Base-by-base conservation (phyloP, 2,329 filamentous ascomycete species). In the Calycina herbarum region DNA sequence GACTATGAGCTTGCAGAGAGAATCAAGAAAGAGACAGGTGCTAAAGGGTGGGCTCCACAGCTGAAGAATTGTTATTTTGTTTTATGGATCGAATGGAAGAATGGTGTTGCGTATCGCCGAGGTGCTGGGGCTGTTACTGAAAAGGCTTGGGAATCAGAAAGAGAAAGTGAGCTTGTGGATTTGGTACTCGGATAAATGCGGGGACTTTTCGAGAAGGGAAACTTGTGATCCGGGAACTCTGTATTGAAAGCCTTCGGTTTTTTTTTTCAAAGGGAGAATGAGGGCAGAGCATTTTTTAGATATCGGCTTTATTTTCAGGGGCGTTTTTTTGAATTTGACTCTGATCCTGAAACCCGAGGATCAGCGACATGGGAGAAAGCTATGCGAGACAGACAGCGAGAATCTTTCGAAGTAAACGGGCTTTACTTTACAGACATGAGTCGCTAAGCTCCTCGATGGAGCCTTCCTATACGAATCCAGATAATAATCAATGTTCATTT, bases 61-160 rank as follows among this genome's bases (percentile, higher is more conserved):
- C n/a, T 51, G n/a, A 51, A 51, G 17, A 51, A 51, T n/a, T 62
- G 31, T 27, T 62, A 62, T 29, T 33, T 29, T 40, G 45, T 62
- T 35, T 5, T 62, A 38, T 62, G 60, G 60, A 62, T 62, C 1
- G 60, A 62, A 20, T 62, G 60, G 60, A 29, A 38, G 29, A 31
- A 56, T 38, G 60, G 60, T 5, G 24, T 56, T n/a, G 60, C 60
- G 1, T 56, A 56, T 62, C 31, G 48, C 10, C 33, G 24, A 24
- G 60, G 15, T 8, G 29, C 17, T 54, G 60, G 60, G 4, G 20
- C 17, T 1, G 33, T 62, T 6, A 27, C 20, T 20, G 31, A 54
- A 10, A 17, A 56, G 4, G 48, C 29, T 13, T 62, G 60, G 60
- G 60, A 62, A 17, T 20, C 45, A 20, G 48, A 40, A 29, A 24